Conservation (phyloP, 1,284 basidiomycete species). For the Farysia itapuensis region DNA sequence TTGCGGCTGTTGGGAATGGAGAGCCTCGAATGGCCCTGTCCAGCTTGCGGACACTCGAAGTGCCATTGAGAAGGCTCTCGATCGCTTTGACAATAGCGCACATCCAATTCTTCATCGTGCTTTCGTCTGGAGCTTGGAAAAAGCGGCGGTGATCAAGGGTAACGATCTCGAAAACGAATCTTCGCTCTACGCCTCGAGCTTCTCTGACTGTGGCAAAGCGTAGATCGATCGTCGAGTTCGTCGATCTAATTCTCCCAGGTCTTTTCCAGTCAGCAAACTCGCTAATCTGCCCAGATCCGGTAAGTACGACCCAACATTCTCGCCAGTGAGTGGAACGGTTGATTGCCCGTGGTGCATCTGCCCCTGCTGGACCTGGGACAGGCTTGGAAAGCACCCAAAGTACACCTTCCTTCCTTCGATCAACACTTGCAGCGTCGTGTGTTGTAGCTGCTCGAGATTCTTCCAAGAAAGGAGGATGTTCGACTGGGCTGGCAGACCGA, state of each 20-base stretch:
- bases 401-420: constrained; percentile 50
- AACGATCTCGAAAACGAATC: constrained; percentile 64
- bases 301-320: constrained; percentile 51
- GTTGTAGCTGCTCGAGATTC: neutral
- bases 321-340: constrained; percentile 39
- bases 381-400: constrained; percentile 46
- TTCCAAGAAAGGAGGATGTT: too few relatives aligned
- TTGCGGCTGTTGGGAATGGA: constrained; percentile 10
- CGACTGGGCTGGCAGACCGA: too few relatives aligned
- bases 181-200: constrained; percentile 45
- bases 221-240: constrained; percentile 50
- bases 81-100: constrained; percentile 64
- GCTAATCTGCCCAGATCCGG: constrained; percentile 45
- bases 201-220: constrained; percentile 55
- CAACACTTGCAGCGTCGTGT: constrained; percentile 13
- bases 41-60: constrained; percentile 48
- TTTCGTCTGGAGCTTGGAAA: constrained; percentile 64
- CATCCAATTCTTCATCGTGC: constrained; percentile 64
- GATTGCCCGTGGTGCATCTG: constrained; percentile 42
- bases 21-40: constrained; percentile 35
- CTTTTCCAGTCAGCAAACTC: constrained; percentile 52
- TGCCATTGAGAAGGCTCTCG: constrained; percentile 64
- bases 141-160: constrained; percentile 63
- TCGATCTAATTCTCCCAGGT: constrained; percentile 37
- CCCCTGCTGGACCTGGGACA: constrained; percentile 24